Percentiles rank a stretch among this genome's conserved stretches.
phyloP scores from a whole-genome alignment of 208 protist genomes.

The Acanthamoeba healyi region DNA sequence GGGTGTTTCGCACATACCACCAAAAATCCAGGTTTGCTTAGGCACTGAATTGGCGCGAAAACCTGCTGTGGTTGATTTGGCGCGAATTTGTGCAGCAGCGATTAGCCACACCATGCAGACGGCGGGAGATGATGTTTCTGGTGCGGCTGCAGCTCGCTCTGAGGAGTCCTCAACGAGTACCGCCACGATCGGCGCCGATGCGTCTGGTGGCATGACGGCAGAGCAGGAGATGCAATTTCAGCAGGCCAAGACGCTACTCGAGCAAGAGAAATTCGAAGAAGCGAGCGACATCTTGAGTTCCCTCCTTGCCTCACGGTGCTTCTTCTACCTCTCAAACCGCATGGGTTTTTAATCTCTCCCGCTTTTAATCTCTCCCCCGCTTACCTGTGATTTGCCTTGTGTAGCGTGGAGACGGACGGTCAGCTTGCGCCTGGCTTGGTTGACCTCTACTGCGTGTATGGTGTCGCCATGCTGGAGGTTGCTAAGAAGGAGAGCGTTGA shows the following conservation, averaged over 20 bases:
- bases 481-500: slow-evolving; percentile 59
- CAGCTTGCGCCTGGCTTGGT: neutral
- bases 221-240: neutral
- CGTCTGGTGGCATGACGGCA: no score
- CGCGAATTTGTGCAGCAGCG: no score
- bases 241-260: neutral
- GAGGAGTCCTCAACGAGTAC: neutral
- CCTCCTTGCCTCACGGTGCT: neutral
- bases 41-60: no score
- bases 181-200: neutral
- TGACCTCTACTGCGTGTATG: slow-evolving; percentile 31
- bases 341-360: no score
- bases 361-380: no score
- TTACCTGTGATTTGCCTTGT: neutral
- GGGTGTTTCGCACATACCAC: no score
- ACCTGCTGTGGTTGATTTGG: no score
- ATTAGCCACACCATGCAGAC: no score
- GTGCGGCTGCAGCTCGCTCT: no score
- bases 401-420: neutral
- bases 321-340: neutral
- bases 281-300: slow-evolving; percentile 43
- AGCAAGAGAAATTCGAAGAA: slow-evolving; percentile 11
- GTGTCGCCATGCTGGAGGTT: neutral
- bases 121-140: no score
- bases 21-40: no score